Evolutionary conservation across 495 filamentous ascomycete species (phyloP), one percentile per base, ranked within the genome.

Genomic region (Echria macrotheca): DNA sequence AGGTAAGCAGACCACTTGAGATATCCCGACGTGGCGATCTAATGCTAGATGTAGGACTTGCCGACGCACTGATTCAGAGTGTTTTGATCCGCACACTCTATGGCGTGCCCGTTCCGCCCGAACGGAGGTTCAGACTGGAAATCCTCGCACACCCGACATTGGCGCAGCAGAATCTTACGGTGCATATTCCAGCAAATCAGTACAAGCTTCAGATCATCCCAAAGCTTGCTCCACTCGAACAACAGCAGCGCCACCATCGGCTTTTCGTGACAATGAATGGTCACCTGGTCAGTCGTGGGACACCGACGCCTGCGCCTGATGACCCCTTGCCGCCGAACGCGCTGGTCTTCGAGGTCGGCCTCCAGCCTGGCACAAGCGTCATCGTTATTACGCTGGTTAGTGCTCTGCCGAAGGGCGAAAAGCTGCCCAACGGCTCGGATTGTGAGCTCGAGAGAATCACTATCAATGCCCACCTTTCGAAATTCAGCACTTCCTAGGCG

Each of bases 381-480:
- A 74, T 90, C 15, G 80, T 82, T 40, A 67, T 87, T 6, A 79
- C 84, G 36, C 60, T 85, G 26, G 75, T 86, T 59, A 80, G 78
- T n/a, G 74, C 78, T 4, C 68, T 82, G 12, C 75, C 81, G 2
- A 76, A 71, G 44, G 79, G 80, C 7, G 70, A 80, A 36, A 80
- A 74, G 55, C 65, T 72, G 0, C 59, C 69, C 0, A 69, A 65
- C 37, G 82, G 80, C 9, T 71, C 74, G 5, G 82, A 79, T 47
- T 70, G 77, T 47, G 86, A 88, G 53, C 64, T 87, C 57, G 86
- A 90, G 68, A 84, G 74, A 52, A 65, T 86, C 33, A 81, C 75
- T 11, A 52, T 66, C 44, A 54, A 62, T n/a, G 49, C 55, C 14
- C 42, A 58, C 41, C 42, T 66, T n/a, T 31, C 52, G 14, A 57